Evolutionary conservation across 257 asterid genomes (phyloP), one percentile per base, ranked within the genome.

Genomic region (Capsicum chinense): DNA sequence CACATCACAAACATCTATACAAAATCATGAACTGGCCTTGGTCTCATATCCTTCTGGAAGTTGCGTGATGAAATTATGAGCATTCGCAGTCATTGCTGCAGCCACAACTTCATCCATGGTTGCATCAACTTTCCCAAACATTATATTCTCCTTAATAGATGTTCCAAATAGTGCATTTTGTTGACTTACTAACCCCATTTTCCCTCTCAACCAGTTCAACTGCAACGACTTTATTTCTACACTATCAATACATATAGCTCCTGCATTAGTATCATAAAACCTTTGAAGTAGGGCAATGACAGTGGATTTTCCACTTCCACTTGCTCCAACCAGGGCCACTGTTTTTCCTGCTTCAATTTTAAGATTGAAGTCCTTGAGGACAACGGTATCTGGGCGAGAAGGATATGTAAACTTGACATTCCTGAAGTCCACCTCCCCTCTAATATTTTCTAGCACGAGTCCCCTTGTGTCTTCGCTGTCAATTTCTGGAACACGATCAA

Each of bases 231-330:
- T 87, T 67, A 94, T 94, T 58, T 95, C 97, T 3, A 86, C 92
- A 0, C 97, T 95, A 86, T 94, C 99, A 42, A 95, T 62, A 10
- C 93, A 69, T n/a, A 95, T 89, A 2, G 56, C 10, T 42, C 99
- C 99, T 58, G 85, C 84, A 63, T 4, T 86, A 0, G 93, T 90
- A 79, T 95, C 99, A 68, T 95, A 95, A 64, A 94, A 95, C 11
- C 99, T 73, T 60, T 95, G 99, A 0, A 94, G 86, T 76, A 95
- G 67, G 2, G 99, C 90, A 39, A 95, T 90, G 3, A 89, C 94
- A 0, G 99, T 95, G 2, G 99, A 95, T 88, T 95, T 95, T 17
- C 99, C 99, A 59, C 98, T 92, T 2, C 99, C 99, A 21, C 99
- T 95, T 1, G 98, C 92, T 3, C 99, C 99, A 17, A 95, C 98